Base-by-base conservation (phyloP, 495 filamentous ascomycete genomes). In the Penicillium paradoxum region DNA sequence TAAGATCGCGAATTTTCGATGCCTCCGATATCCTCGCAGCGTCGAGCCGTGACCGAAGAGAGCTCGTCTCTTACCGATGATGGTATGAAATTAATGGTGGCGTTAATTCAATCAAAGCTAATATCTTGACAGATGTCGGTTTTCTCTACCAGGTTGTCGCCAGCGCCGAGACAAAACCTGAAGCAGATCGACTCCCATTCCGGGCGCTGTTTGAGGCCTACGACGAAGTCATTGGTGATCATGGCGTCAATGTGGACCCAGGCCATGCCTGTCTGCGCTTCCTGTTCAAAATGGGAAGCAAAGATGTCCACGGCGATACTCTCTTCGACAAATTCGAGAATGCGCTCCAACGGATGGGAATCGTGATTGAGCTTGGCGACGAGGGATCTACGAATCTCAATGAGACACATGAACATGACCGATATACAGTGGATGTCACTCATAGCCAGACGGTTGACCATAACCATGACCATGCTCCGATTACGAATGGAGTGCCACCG, bases 151-250 rank as follows among this genome's bases (percentile, higher is more conserved):
- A 87, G 40, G 89, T 96, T 60, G 81, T 92, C 69, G 76, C 70
- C 47, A 75, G 76, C 67, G 90, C 87, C 19, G 83, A 91, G 71
- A 67, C 73, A 21, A 75, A 87, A 22, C 80, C 83, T 1, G 79
- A 84, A 27, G 79, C 79, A 51, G 76, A 85, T 49, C 75, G 76
- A 53, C 72, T 84, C 11, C 87, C 89, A 3, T 91, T 86, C 58
- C 83, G 85, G 67, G 88, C 89, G 17, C 78, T 95, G 24, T 95
- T 91, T 70, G 73, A 78, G 15, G 87, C 89, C 30, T 93, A 93
- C 60, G 85, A 95, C 58, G 72, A 80, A 51, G 75, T 89, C 24
- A 77, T 93, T 37, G 76, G 77, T 3, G 74, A 83, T 60, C 70
- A 86, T 75, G 85, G 83, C 54, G 69, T 84, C 56, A 76, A 90